These are phyloP conservation scores for Chrysoporthe austroafricana DNA, from an alignment of 2,329 filamentous ascomycete species.

Conservation along the genomic window DNA sequence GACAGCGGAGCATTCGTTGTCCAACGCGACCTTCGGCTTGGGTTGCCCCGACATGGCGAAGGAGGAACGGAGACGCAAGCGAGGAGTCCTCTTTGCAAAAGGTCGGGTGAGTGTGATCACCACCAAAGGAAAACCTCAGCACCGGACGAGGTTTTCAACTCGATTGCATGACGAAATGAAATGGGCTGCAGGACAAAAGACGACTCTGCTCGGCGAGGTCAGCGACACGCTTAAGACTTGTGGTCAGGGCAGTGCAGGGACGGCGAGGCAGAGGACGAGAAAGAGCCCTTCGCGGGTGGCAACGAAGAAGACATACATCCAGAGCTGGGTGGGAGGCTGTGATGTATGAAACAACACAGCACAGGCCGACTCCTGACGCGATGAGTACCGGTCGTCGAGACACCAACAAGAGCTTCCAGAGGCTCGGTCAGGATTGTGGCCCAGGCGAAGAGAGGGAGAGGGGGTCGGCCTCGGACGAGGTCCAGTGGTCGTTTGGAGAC, in stretches of 20 bases:
- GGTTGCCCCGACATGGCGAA: conserved; percentile 46
- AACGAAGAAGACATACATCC: conserved; percentile 17
- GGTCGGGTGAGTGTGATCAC: conserved; percentile 8
- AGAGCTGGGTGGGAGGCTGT: conserved; percentile 4
- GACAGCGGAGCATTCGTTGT: conserved; percentile 80
- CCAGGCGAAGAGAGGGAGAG: not conserved
- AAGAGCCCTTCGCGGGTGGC: not conserved
- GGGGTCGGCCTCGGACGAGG: not conserved
- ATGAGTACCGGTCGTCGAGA: not conserved
- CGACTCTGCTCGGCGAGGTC: conserved; percentile 2
- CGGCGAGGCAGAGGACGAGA: conserved; percentile 1
- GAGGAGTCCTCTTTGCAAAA: conserved; percentile 2
- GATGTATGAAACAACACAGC: conserved; percentile 3
- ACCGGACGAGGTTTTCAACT: conserved; percentile 22
- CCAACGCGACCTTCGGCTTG: conserved; percentile 69
- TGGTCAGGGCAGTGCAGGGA: conserved; percentile 7
- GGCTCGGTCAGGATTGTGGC: not conserved
- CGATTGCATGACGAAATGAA: conserved; percentile 27
- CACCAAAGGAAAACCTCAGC: conserved; percentile 22
- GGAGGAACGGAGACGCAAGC: conserved; percentile 7
- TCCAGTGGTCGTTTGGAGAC: not conserved
- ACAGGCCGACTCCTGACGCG: not conserved
- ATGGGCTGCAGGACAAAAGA: conserved; percentile 2
- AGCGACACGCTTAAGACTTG: conserved; percentile 10
- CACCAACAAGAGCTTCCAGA: not conserved